Evolutionary conservation across 306 rosid species (phyloP), one percentile per base, ranked within the genome.

Genomic region (Begonia peltatifolia): DNA sequence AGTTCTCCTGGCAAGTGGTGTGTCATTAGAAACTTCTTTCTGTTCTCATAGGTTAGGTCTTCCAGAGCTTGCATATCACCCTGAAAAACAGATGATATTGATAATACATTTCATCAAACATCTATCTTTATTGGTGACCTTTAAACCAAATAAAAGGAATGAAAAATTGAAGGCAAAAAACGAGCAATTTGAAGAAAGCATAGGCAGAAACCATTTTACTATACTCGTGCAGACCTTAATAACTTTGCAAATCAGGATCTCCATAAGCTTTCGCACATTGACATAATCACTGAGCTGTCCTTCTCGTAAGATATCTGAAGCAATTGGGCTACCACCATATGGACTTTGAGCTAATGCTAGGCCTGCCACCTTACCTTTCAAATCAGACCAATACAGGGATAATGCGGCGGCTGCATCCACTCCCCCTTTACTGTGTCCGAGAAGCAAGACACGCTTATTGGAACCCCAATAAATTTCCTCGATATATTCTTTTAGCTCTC

Each of bases 371-470:
- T 92, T 92, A 71, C 83, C 96, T 71, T 84, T 86, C 76, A 92
- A 74, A 65, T 83, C 96, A 67, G 96, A 63, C 99, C 99, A 92
- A 72, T 92, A 86, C 68, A 92, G 56, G 2, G 99, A 86, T 54
- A 92, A 71, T 66, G 99, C 96, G 68, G 99, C 99, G 6, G 99
- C 99, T 25, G 96, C 82, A 70, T 92, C 99, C 65, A 92, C 82
- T 79, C 99, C 99, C 56, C 99, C 99, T 71, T 92, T 90, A 79
- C 99, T 92, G 71, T 92, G 99, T 57, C 96, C 99, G 66, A 86
- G 96, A 75, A 90, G 82, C 69, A 92, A 66, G 69, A 86, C 94
- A 57, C 87, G 94, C 57, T 79, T 92, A 4, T 70, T 68, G 42
- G 99, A 83, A 65, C 99, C 96, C 99, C 96, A 86, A 66, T 81